Base-by-base conservation (phyloP, 106 monocot genomes). In the Dendrobium catenatum region DNA sequence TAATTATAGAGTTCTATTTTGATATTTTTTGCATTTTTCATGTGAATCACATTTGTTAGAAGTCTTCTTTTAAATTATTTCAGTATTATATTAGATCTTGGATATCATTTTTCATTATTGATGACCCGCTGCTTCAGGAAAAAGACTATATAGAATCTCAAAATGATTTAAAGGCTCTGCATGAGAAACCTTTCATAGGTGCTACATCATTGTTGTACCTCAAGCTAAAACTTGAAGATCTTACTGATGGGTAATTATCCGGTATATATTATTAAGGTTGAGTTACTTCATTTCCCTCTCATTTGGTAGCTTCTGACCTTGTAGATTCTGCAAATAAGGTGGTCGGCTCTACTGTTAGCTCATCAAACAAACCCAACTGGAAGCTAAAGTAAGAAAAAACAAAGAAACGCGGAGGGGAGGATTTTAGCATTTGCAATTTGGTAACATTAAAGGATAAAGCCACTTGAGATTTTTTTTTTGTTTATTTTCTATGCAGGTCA, bases 351-450 rank as follows among this genome's bases (percentile, higher is more conserved):
- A 78, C n/a, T 6, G 85, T 68, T 19, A 82, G 31, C 43, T 80
- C 41, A 31, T 73, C 84, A 19, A 81, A 73, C 51, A 89, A 87
- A 75, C 59, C 85, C 22, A 89, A 43, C 78, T 92, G 89, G 92
- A 92, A 81, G 76, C 84, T 92, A 37, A 89, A 88, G 89, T 89
- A 89, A 79, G 81, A 49, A 16, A 61, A 61, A 61, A 40, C 0
- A 31, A 51, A 40, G 27, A 64, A 55, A 42, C 58, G 33, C 46
- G 64, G 33, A 61, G 61, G 51, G 44, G 17, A 75, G 44, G 17
- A 75, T 67, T 79, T 64, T 72, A 19, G 66, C 61, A 10, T 24
- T 75, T 75, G 42, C 18, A 40, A 44, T 82, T 17, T 42, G 11
- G 0, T 68, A 66, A 48, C 41, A 7, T 66, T 7, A 31, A 26